Base-by-base conservation (phyloP, 495 filamentous ascomycete species). In the Xeromyces bisporus region DNA sequence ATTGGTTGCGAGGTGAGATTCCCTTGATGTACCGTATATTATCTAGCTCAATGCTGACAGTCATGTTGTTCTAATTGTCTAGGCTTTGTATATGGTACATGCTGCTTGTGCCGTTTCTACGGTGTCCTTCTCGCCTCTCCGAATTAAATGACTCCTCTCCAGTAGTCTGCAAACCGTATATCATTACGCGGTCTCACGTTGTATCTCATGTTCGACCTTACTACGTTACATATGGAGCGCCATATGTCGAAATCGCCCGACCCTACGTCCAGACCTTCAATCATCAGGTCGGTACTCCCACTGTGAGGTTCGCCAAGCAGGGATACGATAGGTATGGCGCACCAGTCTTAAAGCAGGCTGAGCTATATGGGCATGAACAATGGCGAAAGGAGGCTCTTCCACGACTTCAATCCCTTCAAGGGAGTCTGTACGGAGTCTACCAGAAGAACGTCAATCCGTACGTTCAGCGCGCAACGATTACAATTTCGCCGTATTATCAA, bases 21-120 rank as follows among this genome's bases (percentile, higher is more conserved):
- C 26, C 26, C 16, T 26, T 21, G 14, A 35, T n/a, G 9, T 21
- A 21, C 26, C 20, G 26, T 10, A n/a, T 14, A n/a, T 15, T 40
- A 26, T 2, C 18, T 3, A 32, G 15, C 7, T 25, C 9, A 15
- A 28, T 25, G 9, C 24, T 39, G 14, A 38, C n/a, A n/a, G n/a
- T n/a, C n/a, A 8, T 20, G 6, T 33, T 35, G 7, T 14, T 24
- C 20, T 7, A 2, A 32, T 31, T 14, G 5, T 14, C 16, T 35
- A 94, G 87, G 38, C 49, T 93, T 1, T 47, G 75, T 32, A 72
- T 80, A 6, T 99, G 89, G 89, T 93, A 91, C 46, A 63, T 71
- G 1, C 69, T 93, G 29, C 44, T 82, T 33, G 89, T 80, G 3
- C 60, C 84, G 12, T 55, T 84, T 29, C 71, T 99, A 43, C 72